Evolutionary conservation across 2,329 filamentous ascomycete species (phyloP), one percentile per base, ranked within the genome.

Genomic region (Coniochaeta pulveracea): DNA sequence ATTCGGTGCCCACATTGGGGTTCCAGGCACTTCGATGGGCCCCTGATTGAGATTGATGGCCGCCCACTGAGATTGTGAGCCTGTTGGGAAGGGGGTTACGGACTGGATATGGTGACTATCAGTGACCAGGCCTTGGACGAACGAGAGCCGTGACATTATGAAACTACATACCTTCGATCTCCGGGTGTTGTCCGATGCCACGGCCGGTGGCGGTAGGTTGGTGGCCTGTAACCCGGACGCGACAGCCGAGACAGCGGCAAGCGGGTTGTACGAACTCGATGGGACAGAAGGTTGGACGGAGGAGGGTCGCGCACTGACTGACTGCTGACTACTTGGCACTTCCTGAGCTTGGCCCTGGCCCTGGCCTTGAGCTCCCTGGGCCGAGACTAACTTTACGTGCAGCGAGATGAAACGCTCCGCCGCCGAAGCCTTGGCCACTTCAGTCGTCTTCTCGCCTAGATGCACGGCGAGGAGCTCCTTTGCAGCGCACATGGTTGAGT

Each of bases 401-500:
- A 76, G 52, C 37, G 63, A 64, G 42, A 76, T 64, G 43, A 76
- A 76, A 12, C 70, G 57, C 51, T 76, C 69, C 2, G 71, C 70
- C 3, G 69, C 69, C 5, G 65, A 64, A 4, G 69, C 70, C 50
- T 75, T 76, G 36, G 72, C 72, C 6, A 59, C 59, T 41, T 74
- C 68, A 11, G 64, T 48, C 6, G 69, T 64, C 55, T 75, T 76
- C 37, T 63, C 63, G 18, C 66, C 69, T 10, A 76, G 55, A 39
- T 77, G 72, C 0, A 69, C 67, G 48, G 76, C 70, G 16, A 76
- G 56, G 8, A 77, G 57, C 3, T 72, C 72, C 17, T 68, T 58
- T 1, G 72, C 69, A 3, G 71, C 69, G 42, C 71, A 76, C 66
- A 76, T 72, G 47, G 74, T 74, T 35, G 66, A 71, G 49, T 76